Percentiles rank a stretch among this genome's conserved stretches.
phyloP scores from a whole-genome alignment of 2,329 filamentous ascomycete species.

The Fusarium goolgardi region DNA sequence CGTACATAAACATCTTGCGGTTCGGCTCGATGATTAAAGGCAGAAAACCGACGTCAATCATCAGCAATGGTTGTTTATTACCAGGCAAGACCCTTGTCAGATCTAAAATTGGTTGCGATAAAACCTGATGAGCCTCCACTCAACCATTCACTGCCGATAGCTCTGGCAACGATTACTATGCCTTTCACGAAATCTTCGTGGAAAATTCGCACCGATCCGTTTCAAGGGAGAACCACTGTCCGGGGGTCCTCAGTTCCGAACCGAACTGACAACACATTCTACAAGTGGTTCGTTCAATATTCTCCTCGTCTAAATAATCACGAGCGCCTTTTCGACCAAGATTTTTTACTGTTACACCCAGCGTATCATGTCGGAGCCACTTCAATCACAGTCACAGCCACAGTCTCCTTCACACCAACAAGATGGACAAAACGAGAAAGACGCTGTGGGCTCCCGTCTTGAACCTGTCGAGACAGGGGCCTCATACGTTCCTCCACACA shows the following conservation, averaged over 20 bases:
- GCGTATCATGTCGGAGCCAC: conserved; percentile 22
- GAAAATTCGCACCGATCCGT: neutral
- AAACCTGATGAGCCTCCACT: rapidly evolving
- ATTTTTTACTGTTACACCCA: neutral
- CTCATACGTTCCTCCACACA: conserved; percentile 37
- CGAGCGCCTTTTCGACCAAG: conserved; percentile 4
- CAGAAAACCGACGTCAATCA: neutral
- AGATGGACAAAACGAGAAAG: conserved; percentile 25
- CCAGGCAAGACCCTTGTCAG: neutral
- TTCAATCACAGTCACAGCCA: conserved; percentile 14
- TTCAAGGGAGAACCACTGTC: neutral
- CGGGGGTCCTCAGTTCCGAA: conserved; percentile 1
- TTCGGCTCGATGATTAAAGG: conserved; percentile 16
- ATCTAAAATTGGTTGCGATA: rapidly evolving
- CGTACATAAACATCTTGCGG: neutral
- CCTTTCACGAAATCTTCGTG: too few relatives aligned
- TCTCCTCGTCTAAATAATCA: conserved; percentile 25
- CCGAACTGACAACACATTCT: neutral
- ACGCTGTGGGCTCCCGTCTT: conserved; percentile 20
- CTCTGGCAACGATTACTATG: too few relatives aligned
- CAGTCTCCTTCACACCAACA: conserved; percentile 17
- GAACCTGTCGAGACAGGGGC: conserved; percentile 36
- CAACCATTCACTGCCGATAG: too few relatives aligned
- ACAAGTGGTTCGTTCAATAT: conserved; percentile 9
- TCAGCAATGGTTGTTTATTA: neutral